phyloP scores from a whole-genome alignment of 129 eudicot species.

The Glebionis coronaria region DNA sequence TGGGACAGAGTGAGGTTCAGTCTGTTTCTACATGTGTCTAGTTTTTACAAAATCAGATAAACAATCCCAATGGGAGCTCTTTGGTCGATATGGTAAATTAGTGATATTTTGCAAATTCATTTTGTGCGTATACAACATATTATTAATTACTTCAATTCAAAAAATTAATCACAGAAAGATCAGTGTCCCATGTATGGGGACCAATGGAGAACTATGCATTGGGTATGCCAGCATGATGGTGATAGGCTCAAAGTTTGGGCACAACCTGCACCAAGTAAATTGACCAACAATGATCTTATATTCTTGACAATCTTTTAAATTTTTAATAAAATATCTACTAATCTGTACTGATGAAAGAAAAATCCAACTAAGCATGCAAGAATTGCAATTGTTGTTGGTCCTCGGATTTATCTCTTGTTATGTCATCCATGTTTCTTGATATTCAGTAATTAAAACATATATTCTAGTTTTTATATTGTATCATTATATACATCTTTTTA shows the following conservation, averaged over 20 bases:
- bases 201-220: constrained; percentile 67
- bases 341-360: constrained; percentile 34
- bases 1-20: constrained; percentile 84
- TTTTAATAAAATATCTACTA: too few relatives aligned
- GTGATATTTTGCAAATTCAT: not conserved
- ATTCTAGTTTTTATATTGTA: not conserved
- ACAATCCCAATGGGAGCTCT: constrained; percentile 59
- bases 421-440: constrained; percentile 42
- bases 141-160: not conserved
- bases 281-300: constrained; percentile 5
- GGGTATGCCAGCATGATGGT: constrained; percentile 92
- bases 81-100: constrained; percentile 53
- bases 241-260: constrained; percentile 99
- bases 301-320: not conserved
- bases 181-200: constrained; percentile 91
- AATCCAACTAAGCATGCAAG: constrained; percentile 73
- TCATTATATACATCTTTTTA: constrained; percentile 13
- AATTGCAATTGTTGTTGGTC: constrained; percentile 94
- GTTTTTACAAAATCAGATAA: constrained; percentile 59
- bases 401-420: constrained; percentile 74
- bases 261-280: constrained; percentile 79
- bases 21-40: constrained; percentile 74
- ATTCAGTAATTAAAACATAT: not conserved
- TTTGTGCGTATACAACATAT: constrained; percentile 2
- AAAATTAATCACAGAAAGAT: constrained; percentile 62